Base-by-base conservation (phyloP, 345 rosid species). In the Draba incana region DNA sequence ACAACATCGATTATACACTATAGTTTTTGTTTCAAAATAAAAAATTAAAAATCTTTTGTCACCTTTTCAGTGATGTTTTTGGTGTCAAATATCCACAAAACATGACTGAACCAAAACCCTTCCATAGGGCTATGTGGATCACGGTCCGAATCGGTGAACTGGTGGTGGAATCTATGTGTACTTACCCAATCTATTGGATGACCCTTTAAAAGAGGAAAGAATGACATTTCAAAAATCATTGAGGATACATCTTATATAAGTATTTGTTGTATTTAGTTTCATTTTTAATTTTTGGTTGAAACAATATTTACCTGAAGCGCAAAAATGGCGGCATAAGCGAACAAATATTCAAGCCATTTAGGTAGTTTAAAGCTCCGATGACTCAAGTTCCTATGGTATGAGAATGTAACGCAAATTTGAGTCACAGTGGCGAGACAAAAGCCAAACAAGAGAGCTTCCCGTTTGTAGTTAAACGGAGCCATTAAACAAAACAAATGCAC, bases 71-170 rank as follows among this genome's bases (percentile, higher is more conserved):
- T 20, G 20, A 28, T 28, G 33, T 68, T 64, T n/a, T 0, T 14
- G 16, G 60, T 69, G 57, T 75, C 75, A 6, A 68, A 75, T 56
- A 75, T 69, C 79, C 79, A 75, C 6, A 69, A 33, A 42, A 75
- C 66, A 44, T 75, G 79, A 24, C 79, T 75, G 49, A 75, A 75
- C 79, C 71, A 75, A n/a, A 75, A 69, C 15, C 79, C 79, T 69
- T 75, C 79, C 0, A 20, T 20, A 20, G 20, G 20, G 20, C 20
- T 20, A 20, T 20, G 20, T 20, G 20, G 20, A 20, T 20, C 20
- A 20, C 20, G 20, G 20, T 20, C 20, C 20, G 20, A 20, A 20
- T 20, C 20, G 0, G 20, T 20, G 20, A 20, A 20, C 20, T 20
- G 20, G 20, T 20, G 20, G 20, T 20, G 20, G 20, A 20, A 20